Evolutionary conservation across 2,329 filamentous ascomycete species (phyloP).

Genomic region (Colletotrichum chrysophilum): DNA sequence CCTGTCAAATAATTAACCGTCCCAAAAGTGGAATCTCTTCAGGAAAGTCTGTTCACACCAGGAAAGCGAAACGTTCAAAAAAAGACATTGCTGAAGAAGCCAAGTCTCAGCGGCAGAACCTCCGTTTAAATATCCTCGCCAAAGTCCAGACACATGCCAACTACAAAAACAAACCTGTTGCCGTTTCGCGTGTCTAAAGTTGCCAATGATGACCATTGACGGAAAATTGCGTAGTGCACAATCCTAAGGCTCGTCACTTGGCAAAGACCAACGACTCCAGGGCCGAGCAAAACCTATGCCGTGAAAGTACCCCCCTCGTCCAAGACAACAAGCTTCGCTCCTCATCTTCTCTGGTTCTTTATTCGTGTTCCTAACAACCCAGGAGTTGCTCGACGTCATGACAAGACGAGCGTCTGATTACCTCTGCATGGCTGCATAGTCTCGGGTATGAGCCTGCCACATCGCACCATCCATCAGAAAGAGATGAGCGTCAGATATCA

Average conservation of each 20-base stretch:
- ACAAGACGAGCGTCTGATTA: background rate
- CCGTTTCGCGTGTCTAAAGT: background rate
- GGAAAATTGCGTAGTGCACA: too few relatives aligned
- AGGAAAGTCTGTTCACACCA: too few relatives aligned
- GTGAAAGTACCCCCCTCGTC: background rate
- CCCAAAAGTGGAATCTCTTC: too few relatives aligned
- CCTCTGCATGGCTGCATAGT: background rate
- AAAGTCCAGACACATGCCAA: background rate
- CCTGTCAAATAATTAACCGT: background rate
- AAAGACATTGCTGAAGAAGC: too few relatives aligned
- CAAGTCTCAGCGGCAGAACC: background rate
- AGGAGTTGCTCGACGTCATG: background rate
- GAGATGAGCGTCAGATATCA: background rate
- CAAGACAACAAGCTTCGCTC: background rate
- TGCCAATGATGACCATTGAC: too few relatives aligned
- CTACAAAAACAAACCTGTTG: background rate
- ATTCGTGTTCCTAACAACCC: background rate
- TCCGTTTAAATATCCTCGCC: background rate
- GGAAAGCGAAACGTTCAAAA: too few relatives aligned
- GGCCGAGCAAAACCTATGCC: background rate
- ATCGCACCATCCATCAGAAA: background rate
- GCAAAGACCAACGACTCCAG: background rate
- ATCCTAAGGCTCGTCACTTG: background rate
- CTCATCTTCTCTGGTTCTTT: background rate
- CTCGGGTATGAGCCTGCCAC: background rate